Evolutionary conservation across 768 basidiomycete species (phyloP), one percentile per base, ranked within the genome.

Genomic region (Mycena latifolia): DNA sequence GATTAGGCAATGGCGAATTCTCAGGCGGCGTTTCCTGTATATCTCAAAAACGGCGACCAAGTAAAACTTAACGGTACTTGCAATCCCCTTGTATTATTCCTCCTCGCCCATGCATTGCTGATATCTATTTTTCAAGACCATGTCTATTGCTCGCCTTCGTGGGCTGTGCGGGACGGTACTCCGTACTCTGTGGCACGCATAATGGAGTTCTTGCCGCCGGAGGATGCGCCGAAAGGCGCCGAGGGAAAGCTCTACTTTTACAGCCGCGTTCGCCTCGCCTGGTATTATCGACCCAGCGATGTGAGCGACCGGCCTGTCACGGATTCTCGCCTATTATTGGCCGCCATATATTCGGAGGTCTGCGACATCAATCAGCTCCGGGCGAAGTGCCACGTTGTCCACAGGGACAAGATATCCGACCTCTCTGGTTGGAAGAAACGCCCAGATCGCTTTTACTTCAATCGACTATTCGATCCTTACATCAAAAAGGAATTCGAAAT

Each of bases 401-500:
- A 99, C 80, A 87, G 94, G 77, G 96, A 98, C 84, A 95, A 95
- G 82, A 96, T 97, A 72, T 90, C 93, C 53, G 94, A 98, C 81
- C 82, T 98, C 39, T 88, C 93, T 74, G 91, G 90, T 8, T 98
- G 95, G 95, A 98, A 96, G 83, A 94, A 93, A 78, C 86, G 90
- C 47, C 92, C 93, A 2, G 97, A 99, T 79, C 88, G 94, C 69
- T 99, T 99, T 85, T 98, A 96, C 84, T 99, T 96, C 85, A 90
- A 90, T 73, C 90, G 93, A 73, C 85, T 98, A 29, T 99, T 97
- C 76, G 97, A 99, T 82, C 95, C 96, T 56, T 98, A 97, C 79
- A 94, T 98, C 80, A 96, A 97, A 83, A 93, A 94, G 78, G 96
- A 98, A 80, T 98, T 97, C 78, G 98, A 99, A 77, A 92, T 98